Percentiles rank a stretch among this genome's conserved stretches.
phyloP scores from a whole-genome alignment of 129 eudicot species.

The Flaveria linearis region DNA sequence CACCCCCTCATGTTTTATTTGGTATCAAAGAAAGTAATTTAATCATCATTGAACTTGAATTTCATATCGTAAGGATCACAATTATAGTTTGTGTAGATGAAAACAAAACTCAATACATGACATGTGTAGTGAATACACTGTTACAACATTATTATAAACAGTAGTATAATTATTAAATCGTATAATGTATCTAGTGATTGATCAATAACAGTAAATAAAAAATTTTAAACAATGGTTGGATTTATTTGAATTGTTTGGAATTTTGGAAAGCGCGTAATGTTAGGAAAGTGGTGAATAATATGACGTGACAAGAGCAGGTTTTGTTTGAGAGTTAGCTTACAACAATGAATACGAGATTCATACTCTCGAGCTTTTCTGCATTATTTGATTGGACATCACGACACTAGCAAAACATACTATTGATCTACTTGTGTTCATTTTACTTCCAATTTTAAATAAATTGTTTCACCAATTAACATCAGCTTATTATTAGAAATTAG shows the following conservation, averaged over 20 bases:
- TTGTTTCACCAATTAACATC: background rate
- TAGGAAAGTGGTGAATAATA: constrained; percentile 23
- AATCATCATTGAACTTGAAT: no score
- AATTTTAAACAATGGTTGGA: background rate
- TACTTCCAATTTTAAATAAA: background rate
- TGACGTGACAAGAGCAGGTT: constrained; percentile 31
- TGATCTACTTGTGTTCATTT: background rate
- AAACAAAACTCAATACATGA: no score
- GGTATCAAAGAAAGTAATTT: no score
- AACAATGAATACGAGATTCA: constrained; percentile 1
- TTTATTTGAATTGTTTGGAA: background rate
- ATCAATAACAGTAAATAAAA: no score
- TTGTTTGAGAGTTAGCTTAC: constrained; percentile 21
- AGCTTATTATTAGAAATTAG: background rate
- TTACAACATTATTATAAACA: no score
- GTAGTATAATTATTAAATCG: no score
- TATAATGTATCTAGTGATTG: no score
- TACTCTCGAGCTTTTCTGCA: background rate
- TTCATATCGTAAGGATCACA: no score
- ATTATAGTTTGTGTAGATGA: no score
- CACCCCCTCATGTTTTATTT: no score
- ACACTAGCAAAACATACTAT: background rate
- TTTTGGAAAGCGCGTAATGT: background rate
- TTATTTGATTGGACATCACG: constrained; percentile 40
- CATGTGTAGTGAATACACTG: no score